Conservation (phyloP, 2,329 filamentous ascomycete species). For the Beauveria asiatica region DNA sequence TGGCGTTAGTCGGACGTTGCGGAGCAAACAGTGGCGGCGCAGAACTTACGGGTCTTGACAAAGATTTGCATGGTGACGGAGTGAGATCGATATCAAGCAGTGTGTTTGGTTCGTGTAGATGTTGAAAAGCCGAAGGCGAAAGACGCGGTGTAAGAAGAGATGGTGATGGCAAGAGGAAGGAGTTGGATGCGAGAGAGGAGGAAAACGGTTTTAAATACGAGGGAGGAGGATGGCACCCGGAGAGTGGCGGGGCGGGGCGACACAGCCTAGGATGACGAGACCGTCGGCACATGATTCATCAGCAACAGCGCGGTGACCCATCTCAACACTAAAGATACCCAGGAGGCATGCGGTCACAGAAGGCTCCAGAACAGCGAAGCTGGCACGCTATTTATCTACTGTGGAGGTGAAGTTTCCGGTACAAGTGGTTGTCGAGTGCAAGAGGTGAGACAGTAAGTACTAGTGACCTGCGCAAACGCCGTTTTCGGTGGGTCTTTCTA, state of each 20-base stretch:
- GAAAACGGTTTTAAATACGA: conserved; percentile 24
- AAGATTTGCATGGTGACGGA: conserved; percentile 77
- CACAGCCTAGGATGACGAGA: conserved; percentile 20
- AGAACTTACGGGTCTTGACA: conserved; percentile 80
- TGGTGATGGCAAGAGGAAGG: conserved; percentile 14
- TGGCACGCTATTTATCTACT: not conserved
- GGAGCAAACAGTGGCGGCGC: conserved; percentile 12
- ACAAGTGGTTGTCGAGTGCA: conserved; percentile 13
- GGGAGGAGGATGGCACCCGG: conserved; percentile 17
- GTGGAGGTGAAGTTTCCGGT: conserved; percentile 15
- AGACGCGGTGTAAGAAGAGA: conserved; percentile 10
- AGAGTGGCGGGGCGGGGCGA: conserved; percentile 23
- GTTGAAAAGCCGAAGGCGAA: not conserved
- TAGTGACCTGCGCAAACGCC: not conserved
- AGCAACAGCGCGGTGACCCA: conserved; percentile 19
- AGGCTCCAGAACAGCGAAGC: conserved; percentile 29
- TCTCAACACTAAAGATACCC: not conserved
- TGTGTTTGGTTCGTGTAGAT: conserved; percentile 1
- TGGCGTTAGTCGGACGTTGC: conserved; percentile 16
- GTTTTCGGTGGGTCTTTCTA: conserved; percentile 3
- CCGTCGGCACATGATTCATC: conserved; percentile 28
- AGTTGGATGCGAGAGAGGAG: conserved; percentile 15
- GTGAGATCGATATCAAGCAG: not conserved
- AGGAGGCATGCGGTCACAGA: conserved; percentile 17
- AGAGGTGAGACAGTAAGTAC: not conserved